phyloP scores from a whole-genome alignment of 345 rosid genomes.

The Brassica nigra region DNA sequence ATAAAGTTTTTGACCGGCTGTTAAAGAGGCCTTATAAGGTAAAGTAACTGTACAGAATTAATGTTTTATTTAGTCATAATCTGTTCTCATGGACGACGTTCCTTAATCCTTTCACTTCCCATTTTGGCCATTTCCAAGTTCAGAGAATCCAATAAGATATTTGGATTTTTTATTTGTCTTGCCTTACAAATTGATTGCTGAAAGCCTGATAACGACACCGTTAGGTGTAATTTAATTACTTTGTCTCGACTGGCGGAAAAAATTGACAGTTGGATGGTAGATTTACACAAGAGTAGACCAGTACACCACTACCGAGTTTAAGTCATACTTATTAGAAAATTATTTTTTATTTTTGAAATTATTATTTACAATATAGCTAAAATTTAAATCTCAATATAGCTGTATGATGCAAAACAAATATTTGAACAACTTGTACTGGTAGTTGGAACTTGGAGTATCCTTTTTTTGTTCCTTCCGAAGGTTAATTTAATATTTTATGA shows the following conservation, averaged over 20 bases:
- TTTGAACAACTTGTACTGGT: constrained; percentile 12
- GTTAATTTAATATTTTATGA: no score
- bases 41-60: constrained; percentile 4
- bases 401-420: background rate
- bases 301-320: constrained; percentile 11
- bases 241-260: background rate
- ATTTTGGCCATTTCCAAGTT: constrained; percentile 14
- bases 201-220: constrained; percentile 15
- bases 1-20: no score
- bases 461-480: no score
- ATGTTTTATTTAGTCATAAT: constrained; percentile 7
- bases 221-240: background rate
- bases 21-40: no score
- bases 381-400: background rate
- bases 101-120: constrained; percentile 13
- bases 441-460: background rate
- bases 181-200: constrained; percentile 25
- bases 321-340: background rate
- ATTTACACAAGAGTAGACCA: background rate
- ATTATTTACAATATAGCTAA: background rate
- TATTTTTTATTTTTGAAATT: no score
- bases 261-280: constrained; percentile 27
- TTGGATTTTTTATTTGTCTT: background rate
- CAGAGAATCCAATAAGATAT: constrained; percentile 28
- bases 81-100: background rate